phyloP scores from a whole-genome alignment of 352 stramenopile species.

The Aphanomyces cochlioides region DNA sequence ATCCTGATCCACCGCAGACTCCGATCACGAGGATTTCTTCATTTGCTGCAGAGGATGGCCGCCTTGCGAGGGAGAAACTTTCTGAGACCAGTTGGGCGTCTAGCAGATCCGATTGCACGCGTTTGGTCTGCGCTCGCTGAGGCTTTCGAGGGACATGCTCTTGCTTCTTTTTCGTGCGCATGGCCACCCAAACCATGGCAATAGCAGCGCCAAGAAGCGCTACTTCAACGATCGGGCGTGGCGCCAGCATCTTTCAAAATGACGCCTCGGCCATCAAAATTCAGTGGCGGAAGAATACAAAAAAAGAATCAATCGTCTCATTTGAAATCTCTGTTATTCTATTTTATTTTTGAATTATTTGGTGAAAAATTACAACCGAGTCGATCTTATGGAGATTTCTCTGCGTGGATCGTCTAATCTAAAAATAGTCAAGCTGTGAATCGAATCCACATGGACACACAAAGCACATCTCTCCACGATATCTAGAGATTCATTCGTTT shows the following conservation, averaged over 20 bases:
- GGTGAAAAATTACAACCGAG: no score
- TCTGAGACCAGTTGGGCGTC: constrained; percentile 80
- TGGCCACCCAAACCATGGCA: neutral
- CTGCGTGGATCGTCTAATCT: no score
- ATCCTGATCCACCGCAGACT: constrained; percentile 88
- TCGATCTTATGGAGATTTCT: no score
- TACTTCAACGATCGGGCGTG: constrained; percentile 5
- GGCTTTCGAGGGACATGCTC: neutral
- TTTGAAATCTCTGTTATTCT: no score
- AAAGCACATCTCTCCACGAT: no score
- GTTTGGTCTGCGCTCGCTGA: constrained; percentile 36
- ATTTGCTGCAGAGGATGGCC: constrained; percentile 38
- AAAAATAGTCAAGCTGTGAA: no score
- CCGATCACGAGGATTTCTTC: constrained; percentile 86
- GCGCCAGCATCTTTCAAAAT: constrained; percentile 10
- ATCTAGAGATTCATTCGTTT: no score
- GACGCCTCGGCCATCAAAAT: neutral
- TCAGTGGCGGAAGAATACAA: neutral
- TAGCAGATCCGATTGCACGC: constrained; percentile 45
- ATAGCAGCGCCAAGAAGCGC: constrained; percentile 2
- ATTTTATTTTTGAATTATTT: no score
- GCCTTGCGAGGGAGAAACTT: constrained; percentile 69
- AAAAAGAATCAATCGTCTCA: neutral
- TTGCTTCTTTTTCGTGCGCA: neutral
- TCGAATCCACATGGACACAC: no score